phyloP scores from a whole-genome alignment of 805 yeast genomes.

The Priceomyces haplophilus region DNA sequence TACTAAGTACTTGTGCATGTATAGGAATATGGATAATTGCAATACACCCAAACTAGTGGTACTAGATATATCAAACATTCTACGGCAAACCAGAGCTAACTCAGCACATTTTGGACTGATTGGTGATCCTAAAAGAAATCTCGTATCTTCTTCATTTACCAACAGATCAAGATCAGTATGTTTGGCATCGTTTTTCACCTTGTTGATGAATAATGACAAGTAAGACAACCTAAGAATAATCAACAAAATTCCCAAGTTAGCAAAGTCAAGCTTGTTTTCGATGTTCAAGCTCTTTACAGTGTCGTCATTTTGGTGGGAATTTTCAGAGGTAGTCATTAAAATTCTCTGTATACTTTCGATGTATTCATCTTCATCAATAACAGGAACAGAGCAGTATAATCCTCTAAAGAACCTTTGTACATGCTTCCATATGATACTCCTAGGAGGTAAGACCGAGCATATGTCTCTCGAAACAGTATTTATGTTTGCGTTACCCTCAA shows the following conservation, averaged over 20 bases:
- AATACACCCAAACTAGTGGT: conserved; percentile 26
- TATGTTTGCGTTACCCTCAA: no score
- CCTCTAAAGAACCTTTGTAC: conserved; percentile 23
- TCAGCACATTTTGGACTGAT: conserved; percentile 9
- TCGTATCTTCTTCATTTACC: conserved; percentile 13
- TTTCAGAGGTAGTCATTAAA: conserved; percentile 6
- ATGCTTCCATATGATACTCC: conserved; percentile 23
- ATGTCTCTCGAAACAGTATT: not conserved
- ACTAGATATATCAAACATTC: no score
- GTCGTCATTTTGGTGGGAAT: conserved; percentile 18
- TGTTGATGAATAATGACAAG: conserved; percentile 12
- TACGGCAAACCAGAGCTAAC: no score
- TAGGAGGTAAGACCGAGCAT: conserved; percentile 19
- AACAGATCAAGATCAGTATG: no score
- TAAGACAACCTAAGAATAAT: conserved; percentile 25
- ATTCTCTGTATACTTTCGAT: conserved; percentile 16
- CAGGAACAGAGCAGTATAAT: conserved; percentile 26
- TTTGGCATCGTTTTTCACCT: no score
- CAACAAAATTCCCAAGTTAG: conserved; percentile 22
- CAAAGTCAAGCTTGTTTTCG: conserved; percentile 21
- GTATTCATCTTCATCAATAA: conserved; percentile 25
- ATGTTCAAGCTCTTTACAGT: conserved; percentile 16
- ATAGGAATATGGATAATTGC: conserved; percentile 48
- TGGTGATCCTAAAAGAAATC: conserved; percentile 18
- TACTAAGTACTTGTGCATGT: conserved; percentile 42